A percentile compares a stretch with the other conserved stretches of the same genome.
These are phyloP conservation scores for Globisporangium rhizosaccharum DNA, from an alignment of 352 stramenopile genomes.

Conservation along the genomic window DNA sequence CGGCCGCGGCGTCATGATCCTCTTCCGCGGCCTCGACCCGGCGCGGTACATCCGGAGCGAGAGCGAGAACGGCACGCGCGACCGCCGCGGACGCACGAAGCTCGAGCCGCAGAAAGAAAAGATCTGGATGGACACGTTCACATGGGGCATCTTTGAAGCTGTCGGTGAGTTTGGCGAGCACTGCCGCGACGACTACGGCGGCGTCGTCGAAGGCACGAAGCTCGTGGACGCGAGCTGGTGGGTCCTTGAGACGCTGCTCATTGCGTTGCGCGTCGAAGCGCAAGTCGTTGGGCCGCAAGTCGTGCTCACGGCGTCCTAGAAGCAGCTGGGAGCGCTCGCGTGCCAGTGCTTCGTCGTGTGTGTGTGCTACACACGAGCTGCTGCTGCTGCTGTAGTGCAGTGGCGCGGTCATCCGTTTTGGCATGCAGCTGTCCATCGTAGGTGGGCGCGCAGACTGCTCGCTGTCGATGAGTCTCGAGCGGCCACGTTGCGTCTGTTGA, in stretches of 20 bases:
- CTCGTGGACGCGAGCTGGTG: slow-evolving; percentile 53
- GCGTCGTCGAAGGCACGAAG: slow-evolving; percentile 49
- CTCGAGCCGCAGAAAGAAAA: slow-evolving; percentile 42
- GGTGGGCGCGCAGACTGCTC: too few relatives aligned
- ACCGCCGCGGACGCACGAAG: slow-evolving; percentile 51
- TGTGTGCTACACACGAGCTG: background rate
- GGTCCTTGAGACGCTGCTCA: slow-evolving; percentile 71
- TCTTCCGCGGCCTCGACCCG: slow-evolving; percentile 53
- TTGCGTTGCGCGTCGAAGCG: slow-evolving; percentile 52
- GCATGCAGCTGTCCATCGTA: too few relatives aligned
- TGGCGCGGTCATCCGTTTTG: too few relatives aligned
- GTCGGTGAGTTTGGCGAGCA: slow-evolving; percentile 29
- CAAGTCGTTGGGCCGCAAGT: slow-evolving; percentile 35
- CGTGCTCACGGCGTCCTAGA: slow-evolving; percentile 12
- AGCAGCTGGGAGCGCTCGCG: background rate
- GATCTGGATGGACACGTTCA: slow-evolving; percentile 68
- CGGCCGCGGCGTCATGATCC: slow-evolving; percentile 34
- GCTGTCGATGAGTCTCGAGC: too few relatives aligned
- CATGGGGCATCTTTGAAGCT: slow-evolving; percentile 57
- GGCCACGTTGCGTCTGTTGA: too few relatives aligned
- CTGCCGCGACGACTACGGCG: slow-evolving; percentile 55
- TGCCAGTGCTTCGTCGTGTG: too few relatives aligned
- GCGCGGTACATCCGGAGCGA: slow-evolving; percentile 47
- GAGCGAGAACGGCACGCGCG: slow-evolving; percentile 35
- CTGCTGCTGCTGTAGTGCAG: too few relatives aligned